Conservation (phyloP, 768 basidiomycete species). For the Auriculariales sp. region DNA sequence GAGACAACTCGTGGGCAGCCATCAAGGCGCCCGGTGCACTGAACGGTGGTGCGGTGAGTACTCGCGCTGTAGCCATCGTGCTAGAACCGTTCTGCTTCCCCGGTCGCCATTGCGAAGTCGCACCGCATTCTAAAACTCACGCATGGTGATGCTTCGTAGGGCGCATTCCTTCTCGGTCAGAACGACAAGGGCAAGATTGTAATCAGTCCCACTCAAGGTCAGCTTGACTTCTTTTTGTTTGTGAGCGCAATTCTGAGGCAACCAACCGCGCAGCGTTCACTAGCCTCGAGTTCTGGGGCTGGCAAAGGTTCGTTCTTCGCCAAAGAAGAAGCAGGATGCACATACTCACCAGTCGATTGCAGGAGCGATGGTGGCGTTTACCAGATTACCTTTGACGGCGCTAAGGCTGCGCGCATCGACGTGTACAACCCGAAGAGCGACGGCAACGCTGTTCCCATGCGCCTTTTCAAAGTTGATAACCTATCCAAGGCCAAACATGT, state of each 20-base stretch:
- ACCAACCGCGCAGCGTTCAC: not conserved
- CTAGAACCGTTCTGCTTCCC: too few species aligned
- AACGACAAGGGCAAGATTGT: not conserved
- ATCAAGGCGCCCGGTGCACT: not conserved
- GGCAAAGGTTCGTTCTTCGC: not conserved
- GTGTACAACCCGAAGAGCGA: not conserved
- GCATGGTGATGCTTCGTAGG: too few species aligned
- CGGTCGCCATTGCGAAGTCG: too few species aligned
- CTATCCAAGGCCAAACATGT: not conserved
- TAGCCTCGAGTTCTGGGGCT: not conserved
- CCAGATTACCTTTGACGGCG: not conserved
- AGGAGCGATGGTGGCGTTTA: not conserved
- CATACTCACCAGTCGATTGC: too few species aligned
- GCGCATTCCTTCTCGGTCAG: not conserved
- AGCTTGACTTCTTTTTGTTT: not conserved
- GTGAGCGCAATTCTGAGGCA: not conserved
- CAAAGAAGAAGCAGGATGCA: too few species aligned
- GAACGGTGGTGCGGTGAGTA: too few species aligned
- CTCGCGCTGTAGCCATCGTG: too few species aligned
- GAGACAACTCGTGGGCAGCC: not conserved
- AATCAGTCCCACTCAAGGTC: not conserved
- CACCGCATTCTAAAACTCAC: too few species aligned
- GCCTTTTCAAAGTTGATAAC: not conserved
- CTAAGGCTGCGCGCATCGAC: not conserved
- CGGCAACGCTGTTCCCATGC: not conserved